These are phyloP conservation scores for Solanum phureja DNA, from an alignment of 257 asterid species.

Conservation along the genomic window DNA sequence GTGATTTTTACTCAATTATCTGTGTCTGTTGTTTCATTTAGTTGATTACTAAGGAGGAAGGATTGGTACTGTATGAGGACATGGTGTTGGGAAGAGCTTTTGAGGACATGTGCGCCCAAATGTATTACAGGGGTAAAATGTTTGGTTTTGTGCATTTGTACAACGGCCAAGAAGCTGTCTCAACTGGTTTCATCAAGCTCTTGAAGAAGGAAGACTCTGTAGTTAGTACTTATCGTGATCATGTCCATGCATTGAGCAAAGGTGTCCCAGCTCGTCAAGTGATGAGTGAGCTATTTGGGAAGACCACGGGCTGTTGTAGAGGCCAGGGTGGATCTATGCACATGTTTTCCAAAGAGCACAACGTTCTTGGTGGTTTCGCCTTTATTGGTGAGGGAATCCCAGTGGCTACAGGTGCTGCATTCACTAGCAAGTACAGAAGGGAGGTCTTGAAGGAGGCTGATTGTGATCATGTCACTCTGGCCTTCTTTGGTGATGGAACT, in stretches of 20 bases:
- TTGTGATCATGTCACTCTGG: slow-evolving; percentile 84
- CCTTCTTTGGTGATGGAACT: slow-evolving; percentile 95
- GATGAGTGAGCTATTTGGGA: slow-evolving; percentile 98
- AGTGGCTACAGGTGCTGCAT: slow-evolving; percentile 93
- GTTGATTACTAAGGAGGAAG: slow-evolving; percentile 85
- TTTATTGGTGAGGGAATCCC: slow-evolving; percentile 98
- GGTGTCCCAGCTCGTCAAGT: slow-evolving; percentile 90
- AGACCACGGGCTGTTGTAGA: slow-evolving; percentile 95
- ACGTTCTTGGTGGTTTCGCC: slow-evolving; percentile 89
- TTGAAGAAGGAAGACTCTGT: slow-evolving; percentile 73
- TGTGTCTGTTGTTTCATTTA: slow-evolving; percentile 1
- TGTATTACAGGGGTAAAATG: slow-evolving; percentile 98
- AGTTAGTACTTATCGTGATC: slow-evolving; percentile 93
- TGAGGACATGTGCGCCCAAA: slow-evolving; percentile 99
- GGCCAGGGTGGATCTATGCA: slow-evolving; percentile 99
- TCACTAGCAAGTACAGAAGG: slow-evolving; percentile 74
- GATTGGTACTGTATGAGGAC: slow-evolving; percentile 74
- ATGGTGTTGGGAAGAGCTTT: slow-evolving; percentile 80
- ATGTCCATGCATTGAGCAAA: slow-evolving; percentile 94
- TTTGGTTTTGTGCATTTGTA: slow-evolving; percentile 94
- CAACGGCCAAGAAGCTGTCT: slow-evolving; percentile 96
- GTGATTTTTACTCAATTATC: neutral
- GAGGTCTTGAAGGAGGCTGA: slow-evolving; percentile 72
- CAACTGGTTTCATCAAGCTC: slow-evolving; percentile 94
- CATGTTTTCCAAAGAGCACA: slow-evolving; percentile 98